A percentile compares a stretch with the other conserved stretches of the same genome.
These are phyloP conservation scores for Lachnellula suecica DNA, from an alignment of 2,329 filamentous ascomycete genomes.

Conservation along the genomic window DNA sequence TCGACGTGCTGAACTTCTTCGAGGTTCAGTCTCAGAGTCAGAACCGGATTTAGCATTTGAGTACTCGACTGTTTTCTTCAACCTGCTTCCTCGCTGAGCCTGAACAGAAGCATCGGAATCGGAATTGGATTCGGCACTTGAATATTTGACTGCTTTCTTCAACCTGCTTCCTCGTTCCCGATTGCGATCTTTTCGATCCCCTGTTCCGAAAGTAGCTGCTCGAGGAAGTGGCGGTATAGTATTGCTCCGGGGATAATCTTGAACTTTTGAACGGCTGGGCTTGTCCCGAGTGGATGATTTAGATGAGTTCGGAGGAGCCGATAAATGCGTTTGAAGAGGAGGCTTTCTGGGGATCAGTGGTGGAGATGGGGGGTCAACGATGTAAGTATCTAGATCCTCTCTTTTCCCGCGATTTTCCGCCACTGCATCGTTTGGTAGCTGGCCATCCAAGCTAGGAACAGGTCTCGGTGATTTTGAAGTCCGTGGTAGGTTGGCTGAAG, in stretches of 20 bases:
- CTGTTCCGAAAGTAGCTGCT: slow-evolving; percentile 26
- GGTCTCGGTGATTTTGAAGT: too few relatives aligned
- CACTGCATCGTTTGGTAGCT: too few relatives aligned
- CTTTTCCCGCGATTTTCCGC: too few relatives aligned
- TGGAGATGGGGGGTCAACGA: slow-evolving; percentile 30
- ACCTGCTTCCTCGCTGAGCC: slow-evolving; percentile 18
- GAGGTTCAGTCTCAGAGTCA: slow-evolving; percentile 21
- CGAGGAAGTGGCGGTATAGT: slow-evolving; percentile 27
- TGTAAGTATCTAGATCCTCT: slow-evolving; percentile 22
- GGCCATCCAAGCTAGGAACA: too few relatives aligned
- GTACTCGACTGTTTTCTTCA: slow-evolving; percentile 19
- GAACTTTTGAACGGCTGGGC: slow-evolving; percentile 30
- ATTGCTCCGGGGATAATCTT: slow-evolving; percentile 26
- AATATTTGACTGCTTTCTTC: slow-evolving; percentile 18
- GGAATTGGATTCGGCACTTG: slow-evolving; percentile 21
- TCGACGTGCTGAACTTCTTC: background rate
- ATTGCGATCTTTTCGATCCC: slow-evolving; percentile 16
- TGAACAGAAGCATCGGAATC: slow-evolving; percentile 14
- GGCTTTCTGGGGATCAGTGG: slow-evolving; percentile 25
- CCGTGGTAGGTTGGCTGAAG: too few relatives aligned
- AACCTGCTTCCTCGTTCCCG: slow-evolving; percentile 23
- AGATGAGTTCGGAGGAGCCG: slow-evolving; percentile 25
- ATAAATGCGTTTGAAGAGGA: slow-evolving; percentile 26
- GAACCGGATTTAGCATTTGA: slow-evolving; percentile 21
- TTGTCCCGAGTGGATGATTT: slow-evolving; percentile 17